Evolutionary conservation across 78 protist genomes (phyloP).

Genomic region (Mantamonas sphyraenae): DNA sequence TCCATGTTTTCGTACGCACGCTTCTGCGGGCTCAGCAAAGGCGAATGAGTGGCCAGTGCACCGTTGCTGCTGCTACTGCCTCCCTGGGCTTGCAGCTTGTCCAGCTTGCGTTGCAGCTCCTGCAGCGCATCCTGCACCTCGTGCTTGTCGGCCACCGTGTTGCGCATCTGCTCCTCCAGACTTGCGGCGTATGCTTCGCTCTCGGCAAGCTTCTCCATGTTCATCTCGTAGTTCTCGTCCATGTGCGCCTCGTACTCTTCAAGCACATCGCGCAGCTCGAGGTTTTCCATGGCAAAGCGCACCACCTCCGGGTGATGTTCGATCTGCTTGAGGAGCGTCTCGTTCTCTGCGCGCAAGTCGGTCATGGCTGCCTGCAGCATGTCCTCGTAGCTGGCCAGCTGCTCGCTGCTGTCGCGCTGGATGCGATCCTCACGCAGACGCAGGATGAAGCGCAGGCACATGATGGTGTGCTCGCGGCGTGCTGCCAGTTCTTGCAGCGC

Average conservation of each 20-base stretch:
- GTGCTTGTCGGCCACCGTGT: background rate
- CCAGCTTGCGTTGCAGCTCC: background rate
- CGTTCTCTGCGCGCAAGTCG: background rate
- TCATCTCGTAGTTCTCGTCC: background rate
- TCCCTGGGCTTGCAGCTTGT: background rate
- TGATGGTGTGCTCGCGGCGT: no score
- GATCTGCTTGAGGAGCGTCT: background rate
- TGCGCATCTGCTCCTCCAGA: background rate
- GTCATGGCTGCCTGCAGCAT: background rate
- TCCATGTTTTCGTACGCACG: background rate
- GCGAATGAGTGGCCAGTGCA: background rate
- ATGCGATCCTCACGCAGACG: background rate
- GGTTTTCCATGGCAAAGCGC: background rate
- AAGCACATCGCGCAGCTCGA: background rate
- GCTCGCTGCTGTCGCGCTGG: background rate
- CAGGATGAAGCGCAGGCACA: background rate
- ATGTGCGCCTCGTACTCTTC: background rate
- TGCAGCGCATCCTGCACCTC: background rate
- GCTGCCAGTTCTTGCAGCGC: no score
- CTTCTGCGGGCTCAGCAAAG: background rate
- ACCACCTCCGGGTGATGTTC: background rate
- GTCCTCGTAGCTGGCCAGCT: background rate
- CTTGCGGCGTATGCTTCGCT: background rate
- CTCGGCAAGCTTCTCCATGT: background rate
- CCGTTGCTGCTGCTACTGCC: background rate